A percentile compares a stretch with the other conserved stretches of the same genome.
Conservation (phyloP, 2,329 filamentous ascomycete genomes). For the Colletotrichum acutatum region DNA sequence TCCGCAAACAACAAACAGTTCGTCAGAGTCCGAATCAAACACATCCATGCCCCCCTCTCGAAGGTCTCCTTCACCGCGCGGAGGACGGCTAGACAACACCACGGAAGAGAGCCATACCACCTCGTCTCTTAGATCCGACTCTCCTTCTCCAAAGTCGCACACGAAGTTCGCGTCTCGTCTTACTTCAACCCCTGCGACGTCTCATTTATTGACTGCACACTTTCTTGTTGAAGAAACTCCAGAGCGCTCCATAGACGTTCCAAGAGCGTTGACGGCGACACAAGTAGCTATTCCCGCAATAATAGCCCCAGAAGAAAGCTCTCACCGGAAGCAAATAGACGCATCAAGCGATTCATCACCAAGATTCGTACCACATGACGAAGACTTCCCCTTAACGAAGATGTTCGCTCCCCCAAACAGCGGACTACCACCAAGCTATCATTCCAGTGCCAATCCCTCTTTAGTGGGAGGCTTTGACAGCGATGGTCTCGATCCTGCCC, state of each 20-base stretch:
- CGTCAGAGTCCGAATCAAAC: conserved; percentile 1
- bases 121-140: background rate
- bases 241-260: background rate
- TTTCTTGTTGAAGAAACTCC: background rate
- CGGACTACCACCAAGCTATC: conserved; percentile 36
- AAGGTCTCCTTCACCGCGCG: background rate
- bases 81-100: background rate
- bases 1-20: background rate
- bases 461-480: conserved; percentile 45
- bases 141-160: background rate
- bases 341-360: conserved; percentile 5
- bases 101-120: background rate
- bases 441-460: conserved; percentile 44
- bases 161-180: background rate
- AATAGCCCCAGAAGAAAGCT: background rate
- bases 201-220: background rate
- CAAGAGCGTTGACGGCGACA: background rate
- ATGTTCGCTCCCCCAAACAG: conserved; percentile 40
- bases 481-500: conserved; percentile 43
- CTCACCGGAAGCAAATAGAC: background rate
- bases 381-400: conserved; percentile 40
- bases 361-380: conserved; percentile 40
- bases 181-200: background rate
- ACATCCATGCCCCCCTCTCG: background rate
- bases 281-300: background rate